phyloP scores from a whole-genome alignment of 345 rosid species.

The Brassica carinata region DNA sequence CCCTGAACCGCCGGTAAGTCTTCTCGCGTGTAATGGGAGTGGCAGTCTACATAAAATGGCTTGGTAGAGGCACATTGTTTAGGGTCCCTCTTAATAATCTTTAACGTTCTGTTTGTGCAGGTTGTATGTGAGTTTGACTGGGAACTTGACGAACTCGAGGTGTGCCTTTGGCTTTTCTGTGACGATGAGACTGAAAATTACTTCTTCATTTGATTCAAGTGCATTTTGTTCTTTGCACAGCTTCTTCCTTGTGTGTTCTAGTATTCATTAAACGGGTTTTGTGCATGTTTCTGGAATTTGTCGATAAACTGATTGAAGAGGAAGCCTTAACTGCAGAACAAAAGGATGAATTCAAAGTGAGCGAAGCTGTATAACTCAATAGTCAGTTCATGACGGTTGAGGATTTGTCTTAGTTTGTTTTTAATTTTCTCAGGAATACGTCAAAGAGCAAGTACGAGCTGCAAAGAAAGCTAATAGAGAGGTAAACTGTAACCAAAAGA shows the following conservation, averaged over 20 bases:
- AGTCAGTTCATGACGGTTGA: slow-evolving; percentile 4
- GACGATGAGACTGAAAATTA: neutral
- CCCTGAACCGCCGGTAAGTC: slow-evolving; percentile 91
- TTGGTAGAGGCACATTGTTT: slow-evolving; percentile 5
- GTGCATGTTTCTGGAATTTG: slow-evolving; percentile 56
- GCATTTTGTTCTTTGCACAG: neutral
- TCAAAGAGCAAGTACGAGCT: slow-evolving; percentile 81
- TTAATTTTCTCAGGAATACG: slow-evolving; percentile 57
- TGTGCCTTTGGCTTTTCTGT: slow-evolving; percentile 39
- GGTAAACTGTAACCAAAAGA: slow-evolving; percentile 44
- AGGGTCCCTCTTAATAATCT: neutral
- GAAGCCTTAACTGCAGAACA: slow-evolving; percentile 74
- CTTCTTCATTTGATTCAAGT: neutral
- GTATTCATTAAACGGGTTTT: slow-evolving; percentile 17
- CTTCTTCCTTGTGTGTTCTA: slow-evolving; percentile 1
- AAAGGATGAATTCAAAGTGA: slow-evolving; percentile 88
- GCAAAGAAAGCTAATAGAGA: slow-evolving; percentile 85
- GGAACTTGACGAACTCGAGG: slow-evolving; percentile 89
- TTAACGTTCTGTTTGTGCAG: slow-evolving; percentile 51
- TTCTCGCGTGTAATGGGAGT: slow-evolving; percentile 28
- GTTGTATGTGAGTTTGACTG: slow-evolving; percentile 93
- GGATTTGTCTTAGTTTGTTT: slow-evolving; percentile 2
- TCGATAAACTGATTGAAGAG: slow-evolving; percentile 57
- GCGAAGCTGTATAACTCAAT: slow-evolving; percentile 1
- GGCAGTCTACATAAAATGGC: slow-evolving; percentile 7